Conservation (phyloP, 345 rosid species). For the Pelargonium nanum region DNA sequence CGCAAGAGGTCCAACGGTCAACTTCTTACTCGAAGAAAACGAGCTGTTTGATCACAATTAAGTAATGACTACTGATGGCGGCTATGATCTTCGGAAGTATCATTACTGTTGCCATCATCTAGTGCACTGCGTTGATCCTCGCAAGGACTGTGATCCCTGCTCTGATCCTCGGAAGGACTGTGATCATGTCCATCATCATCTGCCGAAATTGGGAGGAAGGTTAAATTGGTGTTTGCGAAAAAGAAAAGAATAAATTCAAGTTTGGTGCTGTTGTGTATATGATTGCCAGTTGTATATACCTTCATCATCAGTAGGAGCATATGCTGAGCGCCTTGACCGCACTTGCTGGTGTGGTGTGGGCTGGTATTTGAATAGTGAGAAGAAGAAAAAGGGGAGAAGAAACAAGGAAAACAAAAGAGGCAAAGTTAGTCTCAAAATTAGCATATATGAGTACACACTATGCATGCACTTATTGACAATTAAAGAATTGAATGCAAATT, state of each 20-base stretch:
- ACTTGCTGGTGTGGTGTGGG: conserved; percentile 69
- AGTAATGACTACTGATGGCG: too few species aligned
- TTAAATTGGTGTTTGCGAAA: too few species aligned
- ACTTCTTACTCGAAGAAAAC: too few species aligned
- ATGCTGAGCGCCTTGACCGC: conserved; percentile 65
- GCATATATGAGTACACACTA: too few species aligned
- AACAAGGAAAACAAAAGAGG: background rate
- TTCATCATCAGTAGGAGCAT: conserved; percentile 52
- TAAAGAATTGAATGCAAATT: too few species aligned
- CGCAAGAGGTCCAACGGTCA: too few species aligned
- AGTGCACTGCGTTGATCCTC: conserved; percentile 13
- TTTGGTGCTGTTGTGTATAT: background rate
- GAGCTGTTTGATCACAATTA: too few species aligned
- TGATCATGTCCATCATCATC: background rate
- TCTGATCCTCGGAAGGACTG: background rate
- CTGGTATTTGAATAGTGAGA: conserved; percentile 29
- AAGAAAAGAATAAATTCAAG: too few species aligned
- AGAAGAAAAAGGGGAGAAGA: background rate
- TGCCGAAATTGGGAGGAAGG: background rate
- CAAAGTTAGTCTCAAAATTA: background rate
- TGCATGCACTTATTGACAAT: too few species aligned
- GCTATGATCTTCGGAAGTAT: background rate
- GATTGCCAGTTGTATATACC: conserved; percentile 18
- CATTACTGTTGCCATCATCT: background rate
- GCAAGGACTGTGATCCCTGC: background rate